Evolutionary conservation across 2,329 filamentous ascomycete genomes (phyloP).

Genomic region (Neonectria magnoliae): DNA sequence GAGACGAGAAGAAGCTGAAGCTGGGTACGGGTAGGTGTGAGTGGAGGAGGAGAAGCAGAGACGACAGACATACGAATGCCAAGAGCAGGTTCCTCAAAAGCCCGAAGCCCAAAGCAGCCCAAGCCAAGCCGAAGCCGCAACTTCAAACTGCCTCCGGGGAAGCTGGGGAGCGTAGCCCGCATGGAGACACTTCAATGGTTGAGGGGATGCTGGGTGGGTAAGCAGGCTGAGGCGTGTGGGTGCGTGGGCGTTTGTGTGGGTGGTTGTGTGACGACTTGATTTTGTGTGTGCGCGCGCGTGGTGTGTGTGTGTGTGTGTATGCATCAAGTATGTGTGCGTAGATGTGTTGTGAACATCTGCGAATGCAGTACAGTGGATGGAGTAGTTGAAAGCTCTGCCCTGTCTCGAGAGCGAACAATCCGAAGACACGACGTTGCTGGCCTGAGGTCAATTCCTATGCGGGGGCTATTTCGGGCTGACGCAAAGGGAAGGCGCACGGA

Average conservation of each 20-base stretch:
- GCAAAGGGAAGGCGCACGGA: constrained; percentile 21
- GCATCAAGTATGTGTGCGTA: not conserved
- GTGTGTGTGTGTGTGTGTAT: constrained; percentile 3
- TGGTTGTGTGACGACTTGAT: not conserved
- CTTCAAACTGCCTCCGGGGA: constrained; percentile 13
- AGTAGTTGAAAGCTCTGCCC: constrained; percentile 1
- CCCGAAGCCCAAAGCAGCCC: not conserved
- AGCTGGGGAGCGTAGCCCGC: constrained; percentile 10
- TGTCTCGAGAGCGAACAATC: not conserved
- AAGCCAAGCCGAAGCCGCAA: not conserved
- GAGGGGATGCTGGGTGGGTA: constrained; percentile 4
- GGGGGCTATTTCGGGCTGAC: constrained; percentile 29
- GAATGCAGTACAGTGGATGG: not conserved
- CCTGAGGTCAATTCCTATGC: constrained; percentile 16
- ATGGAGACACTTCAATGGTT: constrained; percentile 8
- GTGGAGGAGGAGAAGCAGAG: constrained; percentile 4
- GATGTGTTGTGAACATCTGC: constrained; percentile 8
- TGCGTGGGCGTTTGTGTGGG: not conserved
- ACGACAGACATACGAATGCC: not conserved
- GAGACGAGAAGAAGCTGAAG: constrained; percentile 3
- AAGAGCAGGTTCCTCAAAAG: not conserved
- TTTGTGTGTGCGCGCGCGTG: not conserved
- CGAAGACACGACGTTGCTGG: not conserved
- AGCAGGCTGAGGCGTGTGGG: not conserved
- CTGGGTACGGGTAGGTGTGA: constrained; percentile 12